Conservation (phyloP, 495 filamentous ascomycete genomes). For the Melanomma pulvis-pyrius region DNA sequence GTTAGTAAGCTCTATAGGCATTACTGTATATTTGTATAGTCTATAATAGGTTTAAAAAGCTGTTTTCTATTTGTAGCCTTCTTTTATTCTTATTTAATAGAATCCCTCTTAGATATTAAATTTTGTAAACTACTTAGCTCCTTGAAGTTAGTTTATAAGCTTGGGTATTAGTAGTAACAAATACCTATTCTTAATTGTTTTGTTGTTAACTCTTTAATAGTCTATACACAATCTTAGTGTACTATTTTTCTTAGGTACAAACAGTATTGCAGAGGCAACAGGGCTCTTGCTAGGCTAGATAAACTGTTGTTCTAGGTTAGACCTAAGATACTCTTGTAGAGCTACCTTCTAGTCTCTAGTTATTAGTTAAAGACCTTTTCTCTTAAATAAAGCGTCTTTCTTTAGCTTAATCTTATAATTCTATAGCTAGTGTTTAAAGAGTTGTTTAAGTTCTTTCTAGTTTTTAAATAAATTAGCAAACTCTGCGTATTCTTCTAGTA, state of each 20-base stretch:
- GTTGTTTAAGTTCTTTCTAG: too few species aligned
- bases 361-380: too few species aligned
- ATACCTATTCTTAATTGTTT: not conserved
- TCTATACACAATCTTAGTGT: not conserved
- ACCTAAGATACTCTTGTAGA: too few species aligned
- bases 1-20: not conserved
- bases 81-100: slow-evolving; percentile 1
- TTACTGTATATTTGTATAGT: not conserved
- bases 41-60: not conserved
- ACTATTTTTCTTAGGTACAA: not conserved
- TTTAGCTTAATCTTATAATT: too few species aligned
- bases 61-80: slow-evolving; percentile 3
- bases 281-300: too few species aligned
- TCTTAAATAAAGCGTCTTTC: too few species aligned
- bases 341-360: too few species aligned
- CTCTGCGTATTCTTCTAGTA: too few species aligned
- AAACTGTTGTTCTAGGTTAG: too few species aligned
- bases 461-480: too few species aligned
- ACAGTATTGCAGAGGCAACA: too few species aligned
- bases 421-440: too few species aligned
- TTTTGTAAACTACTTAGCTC: not conserved
- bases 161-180: not conserved
- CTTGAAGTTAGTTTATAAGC: not conserved
- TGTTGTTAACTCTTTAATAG: not conserved
- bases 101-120: not conserved